Evolutionary conservation across 192 early-diverging fungal species (phyloP).

Genomic region (Umbelopsis sp.): DNA sequence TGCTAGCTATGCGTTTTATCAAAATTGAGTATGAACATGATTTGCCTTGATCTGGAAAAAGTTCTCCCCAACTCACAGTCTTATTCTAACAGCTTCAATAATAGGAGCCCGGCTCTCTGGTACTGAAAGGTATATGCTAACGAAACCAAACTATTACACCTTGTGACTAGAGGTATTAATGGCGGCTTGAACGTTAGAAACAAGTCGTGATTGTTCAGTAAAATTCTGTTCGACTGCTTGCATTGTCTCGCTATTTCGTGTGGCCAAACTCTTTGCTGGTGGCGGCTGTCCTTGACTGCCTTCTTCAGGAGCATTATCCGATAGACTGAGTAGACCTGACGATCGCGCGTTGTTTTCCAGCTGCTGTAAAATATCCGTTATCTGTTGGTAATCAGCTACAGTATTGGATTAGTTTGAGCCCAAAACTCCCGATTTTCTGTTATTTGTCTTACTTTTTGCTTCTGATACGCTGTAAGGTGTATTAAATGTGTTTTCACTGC

Average conservation of each 20-base stretch:
- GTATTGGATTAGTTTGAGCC: background rate
- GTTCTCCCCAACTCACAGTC: too few relatives aligned
- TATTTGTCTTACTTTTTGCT: background rate
- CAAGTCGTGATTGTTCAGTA: constrained; percentile 32
- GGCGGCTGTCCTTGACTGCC: constrained; percentile 7
- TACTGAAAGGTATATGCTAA: too few relatives aligned
- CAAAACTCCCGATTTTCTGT: background rate
- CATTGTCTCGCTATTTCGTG: constrained; percentile 30
- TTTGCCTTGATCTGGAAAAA: too few relatives aligned
- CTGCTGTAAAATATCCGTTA: constrained; percentile 24
- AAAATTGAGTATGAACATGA: too few relatives aligned
- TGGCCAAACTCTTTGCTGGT: constrained; percentile 28
- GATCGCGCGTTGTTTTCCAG: constrained; percentile 31
- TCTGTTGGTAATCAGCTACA: constrained; percentile 34
- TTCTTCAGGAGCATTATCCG: constrained; percentile 9
- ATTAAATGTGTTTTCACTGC: constrained; percentile 8
- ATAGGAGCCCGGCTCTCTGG: too few relatives aligned
- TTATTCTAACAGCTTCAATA: too few relatives aligned
- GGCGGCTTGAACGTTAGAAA: constrained; percentile 36
- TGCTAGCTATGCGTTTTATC: too few relatives aligned
- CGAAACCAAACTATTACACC: background rate
- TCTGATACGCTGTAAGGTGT: background rate
- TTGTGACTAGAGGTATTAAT: constrained; percentile 21
- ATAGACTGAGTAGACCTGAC: constrained; percentile 37
- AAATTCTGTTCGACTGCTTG: constrained; percentile 33